Percentiles rank a stretch among this genome's conserved stretches.
phyloP scores from a whole-genome alignment of 2,329 filamentous ascomycete species.

The Leptographium flavum region DNA sequence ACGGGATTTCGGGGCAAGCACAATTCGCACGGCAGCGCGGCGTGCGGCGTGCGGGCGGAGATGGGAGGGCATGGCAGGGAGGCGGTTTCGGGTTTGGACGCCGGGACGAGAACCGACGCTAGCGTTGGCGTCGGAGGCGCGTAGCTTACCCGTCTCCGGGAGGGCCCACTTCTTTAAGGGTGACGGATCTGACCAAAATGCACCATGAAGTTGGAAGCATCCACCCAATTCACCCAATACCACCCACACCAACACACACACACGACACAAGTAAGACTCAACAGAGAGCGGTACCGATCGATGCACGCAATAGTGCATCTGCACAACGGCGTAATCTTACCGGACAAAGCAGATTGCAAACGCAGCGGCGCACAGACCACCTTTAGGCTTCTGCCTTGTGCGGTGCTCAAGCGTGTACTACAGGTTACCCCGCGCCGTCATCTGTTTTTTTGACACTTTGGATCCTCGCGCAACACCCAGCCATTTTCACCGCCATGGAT shows the following conservation, averaged over 20 bases:
- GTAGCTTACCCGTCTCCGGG: background rate
- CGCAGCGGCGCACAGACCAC: background rate
- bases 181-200: background rate
- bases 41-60: background rate
- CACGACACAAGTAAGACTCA: too few relatives aligned
- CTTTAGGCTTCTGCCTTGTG: background rate
- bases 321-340: background rate
- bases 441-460: background rate
- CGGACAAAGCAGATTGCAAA: background rate
- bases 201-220: background rate
- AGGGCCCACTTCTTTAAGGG: background rate
- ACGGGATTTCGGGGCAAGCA: background rate
- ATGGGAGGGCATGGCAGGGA: background rate
- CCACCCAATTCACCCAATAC: background rate
- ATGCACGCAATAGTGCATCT: too few relatives aligned
- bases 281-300: too few relatives aligned
- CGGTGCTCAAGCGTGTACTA: background rate
- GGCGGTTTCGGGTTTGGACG: background rate
- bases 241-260: too few relatives aligned
- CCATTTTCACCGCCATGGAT: background rate
- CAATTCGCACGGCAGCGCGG: background rate
- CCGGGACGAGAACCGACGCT: background rate
- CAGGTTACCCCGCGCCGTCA: background rate
- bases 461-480: background rate
- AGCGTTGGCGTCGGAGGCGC: background rate